Base-by-base conservation (phyloP, 306 rosid genomes). In the Cucurbita ficifolia region DNA sequence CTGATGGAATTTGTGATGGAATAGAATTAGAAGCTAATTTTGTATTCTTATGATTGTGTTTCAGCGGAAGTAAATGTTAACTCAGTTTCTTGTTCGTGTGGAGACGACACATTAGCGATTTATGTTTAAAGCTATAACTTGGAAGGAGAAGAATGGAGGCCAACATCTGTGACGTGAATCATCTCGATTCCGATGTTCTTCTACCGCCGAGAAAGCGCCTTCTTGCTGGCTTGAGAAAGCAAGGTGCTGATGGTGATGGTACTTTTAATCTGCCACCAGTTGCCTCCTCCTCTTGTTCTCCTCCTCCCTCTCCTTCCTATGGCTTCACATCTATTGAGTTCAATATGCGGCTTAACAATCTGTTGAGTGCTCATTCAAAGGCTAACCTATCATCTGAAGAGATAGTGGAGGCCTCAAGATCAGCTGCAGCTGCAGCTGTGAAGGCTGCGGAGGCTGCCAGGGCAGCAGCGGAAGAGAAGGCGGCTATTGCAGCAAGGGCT, bases 171-270 rank as follows among this genome's bases (percentile, higher is more conserved):
- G 96, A 91, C 73, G 89, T 79, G 40, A 85, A 76, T 75, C 97
- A 87, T 76, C 86, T 88, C 83, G 97, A 94, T 76, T 84, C 95
- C 22, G 98, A 90, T 78, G 98, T 91, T 59, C 93, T 94, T 78
- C 76, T 90, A 78, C 98, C 98, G 72, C 98, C 98, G 21, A 88
- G 98, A 52, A 94, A 94, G 81, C 97, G 97, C 35, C 91, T 94
- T 61, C 92, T 94, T 14, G 98, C 98, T 19, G 98, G 98, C 70
- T 85, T 94, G 91, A 94, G 87, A 71, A 90, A 90, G 80, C 96
- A 89, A 83, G 80, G 80, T 80, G 81, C 86, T 1, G 92, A 89
- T 72, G 79, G 82, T 48, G 90, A 90, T 68, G 82, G 82, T 56
- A 73, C 78, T 56, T 77, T 82, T 13, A 80, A 80, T 39, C 86